A percentile compares a stretch with the other conserved stretches of the same genome.
Evolutionary conservation across 176 grass and related monocot genomes (phyloP).

Genomic region (Saccharum officinarum): DNA sequence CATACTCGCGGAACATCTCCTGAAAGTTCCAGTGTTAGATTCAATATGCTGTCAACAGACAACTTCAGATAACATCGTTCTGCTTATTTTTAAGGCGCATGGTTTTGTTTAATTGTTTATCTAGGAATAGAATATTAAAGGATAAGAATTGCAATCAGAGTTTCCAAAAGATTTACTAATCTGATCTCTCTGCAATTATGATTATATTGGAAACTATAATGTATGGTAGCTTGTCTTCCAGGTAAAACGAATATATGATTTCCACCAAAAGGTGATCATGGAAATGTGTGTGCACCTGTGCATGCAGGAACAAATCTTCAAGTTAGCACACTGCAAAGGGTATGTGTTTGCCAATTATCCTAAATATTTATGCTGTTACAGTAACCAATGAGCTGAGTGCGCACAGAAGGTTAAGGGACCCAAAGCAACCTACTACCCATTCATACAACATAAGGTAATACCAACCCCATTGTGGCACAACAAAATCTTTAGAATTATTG

Average conservation of each 20-base stretch:
- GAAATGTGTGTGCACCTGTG: neutral
- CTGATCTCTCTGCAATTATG: neutral
- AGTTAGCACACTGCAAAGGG: neutral
- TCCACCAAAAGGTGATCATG: neutral
- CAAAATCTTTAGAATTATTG: neutral
- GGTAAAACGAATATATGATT: neutral
- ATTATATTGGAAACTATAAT: neutral
- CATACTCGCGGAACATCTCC: slow-evolving; percentile 87
- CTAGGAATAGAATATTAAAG: neutral
- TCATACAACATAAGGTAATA: neutral
- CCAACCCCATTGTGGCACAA: neutral
- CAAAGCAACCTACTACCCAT: neutral
- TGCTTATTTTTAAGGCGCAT: neutral
- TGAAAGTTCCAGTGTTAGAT: slow-evolving; percentile 40
- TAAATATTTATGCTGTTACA: neutral
- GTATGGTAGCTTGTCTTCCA: slow-evolving; percentile 16
- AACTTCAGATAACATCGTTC: neutral
- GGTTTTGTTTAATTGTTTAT: neutral
- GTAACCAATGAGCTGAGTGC: neutral
- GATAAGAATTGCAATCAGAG: neutral
- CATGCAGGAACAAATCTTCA: neutral
- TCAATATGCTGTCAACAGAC: neutral
- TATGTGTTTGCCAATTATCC: neutral
- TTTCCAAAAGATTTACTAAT: neutral
- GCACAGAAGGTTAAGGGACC: neutral